These are phyloP conservation scores for Diaporthe sp. DNA, from an alignment of 2,329 filamentous ascomycete species.

Conservation along the genomic window DNA sequence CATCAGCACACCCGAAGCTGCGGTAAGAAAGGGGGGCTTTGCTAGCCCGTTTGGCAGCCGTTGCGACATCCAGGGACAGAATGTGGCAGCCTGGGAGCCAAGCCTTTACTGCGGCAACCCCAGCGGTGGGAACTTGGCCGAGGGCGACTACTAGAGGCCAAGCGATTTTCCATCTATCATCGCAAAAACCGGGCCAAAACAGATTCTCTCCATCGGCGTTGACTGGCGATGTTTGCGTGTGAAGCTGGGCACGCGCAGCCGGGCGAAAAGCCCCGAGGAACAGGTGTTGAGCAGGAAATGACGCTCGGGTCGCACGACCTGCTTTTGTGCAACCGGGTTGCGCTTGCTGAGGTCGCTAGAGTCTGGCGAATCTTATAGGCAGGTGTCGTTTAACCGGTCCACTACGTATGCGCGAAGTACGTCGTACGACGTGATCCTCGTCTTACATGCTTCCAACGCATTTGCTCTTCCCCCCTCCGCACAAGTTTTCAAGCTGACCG, in stretches of 20 bases:
- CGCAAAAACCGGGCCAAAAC: not conserved
- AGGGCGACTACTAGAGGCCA: constrained; percentile 15
- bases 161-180: not conserved
- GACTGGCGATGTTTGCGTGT: not conserved
- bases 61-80: constrained; percentile 14
- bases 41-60: constrained; percentile 10
- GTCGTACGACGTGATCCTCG: constrained; percentile 30
- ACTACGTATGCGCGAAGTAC: constrained; percentile 15
- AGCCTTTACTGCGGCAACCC: constrained; percentile 11
- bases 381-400: constrained; percentile 25
- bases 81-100: constrained; percentile 20
- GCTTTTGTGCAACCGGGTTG: constrained; percentile 31
- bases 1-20: constrained; percentile 33
- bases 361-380: constrained; percentile 15
- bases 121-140: constrained; percentile 19
- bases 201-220: not conserved
- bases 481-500: constrained; percentile 18
- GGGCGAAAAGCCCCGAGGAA: not conserved
- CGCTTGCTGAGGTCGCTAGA: constrained; percentile 31
- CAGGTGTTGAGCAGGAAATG: constrained; percentile 14
- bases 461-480: constrained; percentile 21
- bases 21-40: constrained; percentile 37
- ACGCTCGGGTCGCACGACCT: constrained; percentile 20
- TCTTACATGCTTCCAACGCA: constrained; percentile 30
- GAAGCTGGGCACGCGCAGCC: not conserved